These are phyloP conservation scores for Megacollybia marginata DNA, from an alignment of 768 basidiomycete species.

Conservation along the genomic window DNA sequence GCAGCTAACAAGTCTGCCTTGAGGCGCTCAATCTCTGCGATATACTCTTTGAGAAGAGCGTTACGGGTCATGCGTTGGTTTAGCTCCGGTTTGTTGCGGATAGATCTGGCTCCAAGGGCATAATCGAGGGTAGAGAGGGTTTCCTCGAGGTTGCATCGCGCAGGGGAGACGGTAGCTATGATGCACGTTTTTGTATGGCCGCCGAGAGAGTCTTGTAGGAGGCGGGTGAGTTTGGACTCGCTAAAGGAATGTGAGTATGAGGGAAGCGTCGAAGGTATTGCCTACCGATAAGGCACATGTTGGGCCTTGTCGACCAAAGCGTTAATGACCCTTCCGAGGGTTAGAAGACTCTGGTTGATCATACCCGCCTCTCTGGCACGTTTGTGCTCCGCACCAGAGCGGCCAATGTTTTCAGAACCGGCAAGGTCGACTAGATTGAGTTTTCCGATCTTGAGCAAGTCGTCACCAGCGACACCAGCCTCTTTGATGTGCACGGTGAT, in stretches of 20 bases:
- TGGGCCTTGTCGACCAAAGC: slow-evolving; percentile 86
- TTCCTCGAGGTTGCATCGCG: slow-evolving; percentile 91
- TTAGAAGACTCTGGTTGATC: slow-evolving; percentile 96
- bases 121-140: slow-evolving; percentile 97
- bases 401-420: slow-evolving; percentile 94
- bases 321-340: slow-evolving; percentile 96
- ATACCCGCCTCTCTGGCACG: slow-evolving; percentile 95
- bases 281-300: slow-evolving; percentile 91
- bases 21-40: slow-evolving; percentile 87
- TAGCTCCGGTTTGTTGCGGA: slow-evolving; percentile 90
- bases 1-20: slow-evolving; percentile 88
- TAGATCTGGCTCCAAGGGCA: slow-evolving; percentile 90
- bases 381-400: slow-evolving; percentile 92
- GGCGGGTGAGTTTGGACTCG: slow-evolving; percentile 94
- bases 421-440: slow-evolving; percentile 96
- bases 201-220: slow-evolving; percentile 98
- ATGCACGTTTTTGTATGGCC: slow-evolving; percentile 97
- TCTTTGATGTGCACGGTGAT: slow-evolving; percentile 92
- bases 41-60: slow-evolving; percentile 87
- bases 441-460: slow-evolving; percentile 88
- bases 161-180: slow-evolving; percentile 93
- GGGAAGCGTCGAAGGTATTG: background rate
- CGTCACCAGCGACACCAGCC: slow-evolving; percentile 68
- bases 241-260: slow-evolving; percentile 29
- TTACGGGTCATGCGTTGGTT: slow-evolving; percentile 94